A percentile compares a stretch with the other conserved stretches of the same genome.
Evolutionary conservation across 495 filamentous ascomycete species (phyloP).

Genomic region (Tuber umbilicatum): DNA sequence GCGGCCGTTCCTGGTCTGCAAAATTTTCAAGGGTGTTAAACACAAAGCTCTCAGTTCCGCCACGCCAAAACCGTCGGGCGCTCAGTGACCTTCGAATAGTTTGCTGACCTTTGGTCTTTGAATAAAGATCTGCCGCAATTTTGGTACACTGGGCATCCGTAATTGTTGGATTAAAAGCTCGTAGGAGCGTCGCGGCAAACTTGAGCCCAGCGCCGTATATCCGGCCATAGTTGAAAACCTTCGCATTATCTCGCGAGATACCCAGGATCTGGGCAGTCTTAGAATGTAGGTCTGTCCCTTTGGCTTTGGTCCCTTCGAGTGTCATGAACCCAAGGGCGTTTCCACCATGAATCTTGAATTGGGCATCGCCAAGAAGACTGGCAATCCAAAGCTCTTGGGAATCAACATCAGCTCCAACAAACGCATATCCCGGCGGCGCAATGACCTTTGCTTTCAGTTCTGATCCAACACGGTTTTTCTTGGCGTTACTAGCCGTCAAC

Average conservation of each 20-base stretch:
- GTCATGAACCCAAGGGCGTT: slow-evolving; percentile 99
- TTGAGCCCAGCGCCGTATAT: slow-evolving; percentile 95
- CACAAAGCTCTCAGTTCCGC: slow-evolving; percentile 92
- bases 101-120: slow-evolving; percentile 80
- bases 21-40: slow-evolving; percentile 98
- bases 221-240: slow-evolving; percentile 97
- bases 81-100: slow-evolving; percentile 61
- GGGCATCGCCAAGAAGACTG: slow-evolving; percentile 85
- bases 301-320: slow-evolving; percentile 86
- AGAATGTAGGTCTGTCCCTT: slow-evolving; percentile 91
- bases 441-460: slow-evolving; percentile 96
- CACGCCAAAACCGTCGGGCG: slow-evolving; percentile 82
- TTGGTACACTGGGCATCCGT: slow-evolving; percentile 67
- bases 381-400: slow-evolving; percentile 99
- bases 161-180: slow-evolving; percentile 83
- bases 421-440: slow-evolving; percentile 80
- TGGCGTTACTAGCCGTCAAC: slow-evolving; percentile 96
- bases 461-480: slow-evolving; percentile 87
- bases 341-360: slow-evolving; percentile 88
- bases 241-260: slow-evolving; percentile 89
- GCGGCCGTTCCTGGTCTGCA: slow-evolving; percentile 82
- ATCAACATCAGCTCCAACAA: slow-evolving; percentile 96
- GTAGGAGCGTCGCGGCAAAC: slow-evolving; percentile 80
- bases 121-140: slow-evolving; percentile 74
- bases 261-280: slow-evolving; percentile 85